These are phyloP conservation scores for Lathyrus sativus DNA, from an alignment of 306 rosid species.

Conservation along the genomic window DNA sequence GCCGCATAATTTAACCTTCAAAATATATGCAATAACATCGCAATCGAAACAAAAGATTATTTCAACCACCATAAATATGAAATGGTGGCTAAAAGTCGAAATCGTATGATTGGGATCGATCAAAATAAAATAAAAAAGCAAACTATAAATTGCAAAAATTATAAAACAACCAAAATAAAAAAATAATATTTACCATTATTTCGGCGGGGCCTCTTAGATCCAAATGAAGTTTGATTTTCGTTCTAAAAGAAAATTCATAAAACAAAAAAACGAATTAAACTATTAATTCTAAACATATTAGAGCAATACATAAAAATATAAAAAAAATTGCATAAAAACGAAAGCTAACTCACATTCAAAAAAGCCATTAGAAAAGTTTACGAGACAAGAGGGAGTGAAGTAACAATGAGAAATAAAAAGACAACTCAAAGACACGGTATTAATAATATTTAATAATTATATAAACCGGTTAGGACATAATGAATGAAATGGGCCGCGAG, in stretches of 20 bases:
- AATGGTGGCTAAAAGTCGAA: not conserved
- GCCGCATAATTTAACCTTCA: not conserved
- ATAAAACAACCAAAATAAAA: not conserved
- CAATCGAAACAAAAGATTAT: no score
- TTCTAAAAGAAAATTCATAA: slow-evolving; percentile 33
- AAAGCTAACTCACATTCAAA: no score
- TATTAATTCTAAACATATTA: not conserved
- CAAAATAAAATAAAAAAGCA: not conserved
- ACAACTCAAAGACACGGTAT: no score
- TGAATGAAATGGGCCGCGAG: no score
- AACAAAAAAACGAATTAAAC: not conserved
- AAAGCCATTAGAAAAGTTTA: no score
- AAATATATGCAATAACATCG: not conserved
- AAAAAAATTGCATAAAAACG: no score
- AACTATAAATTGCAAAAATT: not conserved
- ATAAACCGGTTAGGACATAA: no score
- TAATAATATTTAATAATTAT: no score
- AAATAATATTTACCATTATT: slow-evolving; percentile 43
- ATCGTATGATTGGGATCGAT: not conserved
- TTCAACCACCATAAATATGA: not conserved
- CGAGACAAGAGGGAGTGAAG: no score
- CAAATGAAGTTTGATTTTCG: slow-evolving; percentile 46
- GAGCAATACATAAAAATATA: no score
- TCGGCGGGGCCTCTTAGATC: slow-evolving; percentile 48
- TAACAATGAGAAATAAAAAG: no score